Percentiles rank a stretch among this genome's conserved stretches.
These are phyloP conservation scores for Xylaria venustula DNA, from an alignment of 495 filamentous ascomycete genomes.

Conservation along the genomic window DNA sequence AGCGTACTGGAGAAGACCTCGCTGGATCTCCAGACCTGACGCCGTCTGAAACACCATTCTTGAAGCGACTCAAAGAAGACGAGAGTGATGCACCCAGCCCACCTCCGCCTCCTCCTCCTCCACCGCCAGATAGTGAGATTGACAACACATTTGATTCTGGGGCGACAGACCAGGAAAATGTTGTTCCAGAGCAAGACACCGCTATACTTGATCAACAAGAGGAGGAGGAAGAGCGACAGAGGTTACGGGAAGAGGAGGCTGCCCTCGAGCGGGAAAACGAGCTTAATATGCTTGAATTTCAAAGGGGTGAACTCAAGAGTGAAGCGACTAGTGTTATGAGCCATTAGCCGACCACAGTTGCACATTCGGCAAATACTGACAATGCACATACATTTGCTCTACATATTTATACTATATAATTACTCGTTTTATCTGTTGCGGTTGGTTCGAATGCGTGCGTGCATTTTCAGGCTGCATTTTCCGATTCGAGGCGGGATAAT, in stretches of 20 bases:
- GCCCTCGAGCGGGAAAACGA: slow-evolving; percentile 32
- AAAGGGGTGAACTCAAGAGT: slow-evolving; percentile 22
- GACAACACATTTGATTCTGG: slow-evolving; percentile 6
- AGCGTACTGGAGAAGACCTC: slow-evolving; percentile 47
- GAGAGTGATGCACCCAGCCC: slow-evolving; percentile 32
- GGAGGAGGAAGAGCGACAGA: slow-evolving; percentile 33
- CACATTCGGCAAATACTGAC: neutral
- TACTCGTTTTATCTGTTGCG: neutral
- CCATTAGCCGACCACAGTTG: neutral
- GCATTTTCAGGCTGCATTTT: slow-evolving; percentile 15
- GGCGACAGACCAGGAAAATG: slow-evolving; percentile 34
- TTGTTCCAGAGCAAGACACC: slow-evolving; percentile 43
- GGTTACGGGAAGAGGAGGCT: slow-evolving; percentile 27
- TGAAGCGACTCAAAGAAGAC: slow-evolving; percentile 52
- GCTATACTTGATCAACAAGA: slow-evolving; percentile 38
- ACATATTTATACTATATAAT: slow-evolving; percentile 1
- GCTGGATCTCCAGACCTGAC: slow-evolving; percentile 32
- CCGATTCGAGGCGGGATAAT: neutral
- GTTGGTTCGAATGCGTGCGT: neutral
- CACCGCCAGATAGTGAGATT: slow-evolving; percentile 22
- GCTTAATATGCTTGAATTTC: slow-evolving; percentile 34
- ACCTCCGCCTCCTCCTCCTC: slow-evolving; percentile 43
- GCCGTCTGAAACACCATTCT: slow-evolving; percentile 43
- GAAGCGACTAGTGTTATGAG: slow-evolving; percentile 15
- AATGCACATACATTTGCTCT: neutral